phyloP scores from a whole-genome alignment of 164 flowering plant species.

The Hamamelis virginiana region DNA sequence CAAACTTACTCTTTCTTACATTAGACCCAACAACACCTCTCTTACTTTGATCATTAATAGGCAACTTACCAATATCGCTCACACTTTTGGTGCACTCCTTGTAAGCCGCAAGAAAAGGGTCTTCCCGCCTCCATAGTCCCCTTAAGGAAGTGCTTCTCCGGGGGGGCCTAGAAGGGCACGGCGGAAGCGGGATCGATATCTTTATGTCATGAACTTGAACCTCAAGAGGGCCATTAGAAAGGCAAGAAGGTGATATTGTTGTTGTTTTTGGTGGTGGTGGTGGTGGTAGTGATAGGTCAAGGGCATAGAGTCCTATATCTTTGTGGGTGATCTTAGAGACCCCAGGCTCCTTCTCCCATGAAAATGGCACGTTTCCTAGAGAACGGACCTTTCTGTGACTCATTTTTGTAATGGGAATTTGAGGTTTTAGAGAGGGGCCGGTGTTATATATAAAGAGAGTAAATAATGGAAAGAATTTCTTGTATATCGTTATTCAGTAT shows the following conservation, averaged over 20 bases:
- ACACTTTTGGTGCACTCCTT: slow-evolving; percentile 44
- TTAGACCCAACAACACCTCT: slow-evolving; percentile 2
- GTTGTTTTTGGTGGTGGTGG: no score
- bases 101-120: slow-evolving; percentile 50
- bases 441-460: no score
- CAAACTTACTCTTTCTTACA: slow-evolving; percentile 1
- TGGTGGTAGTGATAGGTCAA: slow-evolving; percentile 24
- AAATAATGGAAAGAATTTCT: no score
- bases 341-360: slow-evolving; percentile 52
- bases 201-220: slow-evolving; percentile 9
- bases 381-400: slow-evolving; percentile 30
- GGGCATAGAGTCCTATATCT: neutral
- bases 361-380: slow-evolving; percentile 36
- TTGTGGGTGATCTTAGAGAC: slow-evolving; percentile 23
- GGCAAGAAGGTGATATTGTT: slow-evolving; percentile 21
- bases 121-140: slow-evolving; percentile 27
- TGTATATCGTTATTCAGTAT: no score
- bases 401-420: slow-evolving; percentile 9
- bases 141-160: slow-evolving; percentile 24
- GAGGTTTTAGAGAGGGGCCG: slow-evolving; percentile 1
- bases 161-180: slow-evolving; percentile 20
- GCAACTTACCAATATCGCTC: neutral
- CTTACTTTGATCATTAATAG: neutral
- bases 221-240: slow-evolving; percentile 10
- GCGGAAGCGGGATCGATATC: slow-evolving; percentile 44